Conservation (phyloP, 225 moss, liverwort and hornwort species). For the Thuidium tamariscinum region DNA sequence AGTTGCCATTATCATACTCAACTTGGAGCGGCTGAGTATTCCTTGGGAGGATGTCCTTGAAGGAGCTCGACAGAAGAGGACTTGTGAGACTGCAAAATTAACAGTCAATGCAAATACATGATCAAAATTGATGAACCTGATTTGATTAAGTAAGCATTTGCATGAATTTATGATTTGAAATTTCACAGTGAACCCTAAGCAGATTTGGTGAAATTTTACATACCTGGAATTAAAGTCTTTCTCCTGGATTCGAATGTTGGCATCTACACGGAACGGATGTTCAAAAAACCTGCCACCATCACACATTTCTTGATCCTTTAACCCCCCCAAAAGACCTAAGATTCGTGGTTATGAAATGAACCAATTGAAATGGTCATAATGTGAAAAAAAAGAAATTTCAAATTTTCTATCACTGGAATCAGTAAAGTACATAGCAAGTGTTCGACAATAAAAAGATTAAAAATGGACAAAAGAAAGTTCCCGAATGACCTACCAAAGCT, state of each 20-base stretch:
- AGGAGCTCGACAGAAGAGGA: constrained; percentile 24
- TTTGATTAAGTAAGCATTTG: neutral
- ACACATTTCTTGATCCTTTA: neutral
- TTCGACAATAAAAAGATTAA: neutral
- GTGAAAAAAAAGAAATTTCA: neutral
- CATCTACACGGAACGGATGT: constrained; percentile 32
- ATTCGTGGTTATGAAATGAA: neutral
- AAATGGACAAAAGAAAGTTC: neutral
- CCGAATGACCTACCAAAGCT: neutral
- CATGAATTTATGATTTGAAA: neutral
- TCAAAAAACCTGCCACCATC: constrained; percentile 27
- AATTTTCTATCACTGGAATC: neutral
- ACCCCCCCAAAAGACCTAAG: neutral
- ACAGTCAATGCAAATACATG: neutral
- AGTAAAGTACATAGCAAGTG: neutral
- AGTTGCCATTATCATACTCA: constrained; percentile 24
- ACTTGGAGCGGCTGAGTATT: constrained; percentile 19
- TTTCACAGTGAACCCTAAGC: neutral
- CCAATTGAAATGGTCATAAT: neutral
- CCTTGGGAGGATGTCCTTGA: constrained; percentile 22
- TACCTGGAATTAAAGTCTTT: constrained; percentile 45
- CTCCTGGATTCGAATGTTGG: constrained; percentile 31
- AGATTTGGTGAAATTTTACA: neutral
- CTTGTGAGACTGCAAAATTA: constrained; percentile 23
- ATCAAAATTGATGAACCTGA: neutral